A percentile compares a stretch with the other conserved stretches of the same genome.
phyloP scores from a whole-genome alignment of 306 rosid genomes.

The Vigna unguiculata region DNA sequence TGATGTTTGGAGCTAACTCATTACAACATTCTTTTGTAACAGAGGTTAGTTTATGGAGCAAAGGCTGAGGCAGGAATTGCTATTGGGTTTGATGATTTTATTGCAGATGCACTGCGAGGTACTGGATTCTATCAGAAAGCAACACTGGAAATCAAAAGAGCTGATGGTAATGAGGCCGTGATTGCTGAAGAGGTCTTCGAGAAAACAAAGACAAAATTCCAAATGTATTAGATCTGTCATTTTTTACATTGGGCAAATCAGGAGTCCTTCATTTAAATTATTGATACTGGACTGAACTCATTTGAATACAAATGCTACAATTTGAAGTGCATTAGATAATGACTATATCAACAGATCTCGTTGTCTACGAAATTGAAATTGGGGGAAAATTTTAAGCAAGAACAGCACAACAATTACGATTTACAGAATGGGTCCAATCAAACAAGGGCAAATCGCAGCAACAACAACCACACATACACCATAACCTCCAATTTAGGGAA shows the following conservation, averaged over 20 bases:
- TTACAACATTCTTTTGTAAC: conserved; percentile 39
- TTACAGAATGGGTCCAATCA: too few relatives aligned
- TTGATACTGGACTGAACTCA: conserved; percentile 34
- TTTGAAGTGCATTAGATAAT: conserved; percentile 22
- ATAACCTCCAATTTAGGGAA: too few relatives aligned
- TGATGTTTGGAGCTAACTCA: conserved; percentile 19
- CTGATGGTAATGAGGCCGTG: conserved; percentile 85
- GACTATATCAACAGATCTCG: conserved; percentile 34
- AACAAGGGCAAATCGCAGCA: too few relatives aligned
- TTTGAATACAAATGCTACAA: conserved; percentile 33
- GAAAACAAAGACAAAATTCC: conserved; percentile 86
- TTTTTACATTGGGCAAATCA: too few relatives aligned
- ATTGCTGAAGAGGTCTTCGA: conserved; percentile 91
- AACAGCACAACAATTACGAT: too few relatives aligned
- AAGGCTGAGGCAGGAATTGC: conserved; percentile 98
- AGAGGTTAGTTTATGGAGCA: conserved; percentile 97
- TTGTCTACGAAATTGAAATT: too few relatives aligned
- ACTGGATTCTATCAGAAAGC: conserved; percentile 92
- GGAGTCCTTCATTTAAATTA: conserved; percentile 43
- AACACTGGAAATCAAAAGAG: conserved; percentile 84
- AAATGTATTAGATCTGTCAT: conserved; percentile 63
- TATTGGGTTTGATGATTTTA: conserved; percentile 91
- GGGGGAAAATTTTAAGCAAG: too few relatives aligned
- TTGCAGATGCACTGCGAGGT: conserved; percentile 92
- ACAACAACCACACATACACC: too few relatives aligned